Conservation (phyloP, 257 asterid species). For the Petunia secreta region DNA sequence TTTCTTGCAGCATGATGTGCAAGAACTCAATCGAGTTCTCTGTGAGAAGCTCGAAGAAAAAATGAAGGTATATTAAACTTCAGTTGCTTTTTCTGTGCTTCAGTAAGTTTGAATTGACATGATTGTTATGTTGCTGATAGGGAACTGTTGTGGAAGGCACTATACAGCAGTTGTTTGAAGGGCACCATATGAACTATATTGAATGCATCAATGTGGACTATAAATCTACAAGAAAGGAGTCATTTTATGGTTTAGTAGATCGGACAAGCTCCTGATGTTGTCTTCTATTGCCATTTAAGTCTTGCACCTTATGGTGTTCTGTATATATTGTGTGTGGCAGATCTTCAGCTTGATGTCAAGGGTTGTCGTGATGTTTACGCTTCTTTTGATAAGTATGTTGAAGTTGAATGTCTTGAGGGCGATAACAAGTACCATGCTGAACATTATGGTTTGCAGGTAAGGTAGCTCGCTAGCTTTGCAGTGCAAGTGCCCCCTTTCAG, state of each 20-base stretch:
- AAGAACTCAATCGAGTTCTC: constrained; percentile 94
- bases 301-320: constrained; percentile 30
- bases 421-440: constrained; percentile 96
- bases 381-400: constrained; percentile 96
- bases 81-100: constrained; percentile 5
- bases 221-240: constrained; percentile 94
- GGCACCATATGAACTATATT: constrained; percentile 94
- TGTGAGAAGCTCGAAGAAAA: constrained; percentile 96
- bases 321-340: constrained; percentile 50
- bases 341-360: constrained; percentile 97
- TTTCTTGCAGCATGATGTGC: constrained; percentile 98
- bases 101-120: background rate
- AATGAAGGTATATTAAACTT: constrained; percentile 71
- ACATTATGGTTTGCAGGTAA: constrained; percentile 92
- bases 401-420: constrained; percentile 95
- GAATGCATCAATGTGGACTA: constrained; percentile 95
- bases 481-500: background rate
- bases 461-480: constrained; percentile 9
- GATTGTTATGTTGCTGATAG: constrained; percentile 44
- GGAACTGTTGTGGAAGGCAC: constrained; percentile 99
- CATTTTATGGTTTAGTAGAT: constrained; percentile 71
- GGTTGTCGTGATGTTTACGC: constrained; percentile 96
- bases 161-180: constrained; percentile 94
- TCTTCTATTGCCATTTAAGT: constrained; percentile 35
- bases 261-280: constrained; percentile 20